Percentiles rank a stretch among this genome's conserved stretches.
These are phyloP conservation scores for Glaciozyma antarctica DNA, from an alignment of 768 basidiomycete genomes.

Conservation along the genomic window DNA sequence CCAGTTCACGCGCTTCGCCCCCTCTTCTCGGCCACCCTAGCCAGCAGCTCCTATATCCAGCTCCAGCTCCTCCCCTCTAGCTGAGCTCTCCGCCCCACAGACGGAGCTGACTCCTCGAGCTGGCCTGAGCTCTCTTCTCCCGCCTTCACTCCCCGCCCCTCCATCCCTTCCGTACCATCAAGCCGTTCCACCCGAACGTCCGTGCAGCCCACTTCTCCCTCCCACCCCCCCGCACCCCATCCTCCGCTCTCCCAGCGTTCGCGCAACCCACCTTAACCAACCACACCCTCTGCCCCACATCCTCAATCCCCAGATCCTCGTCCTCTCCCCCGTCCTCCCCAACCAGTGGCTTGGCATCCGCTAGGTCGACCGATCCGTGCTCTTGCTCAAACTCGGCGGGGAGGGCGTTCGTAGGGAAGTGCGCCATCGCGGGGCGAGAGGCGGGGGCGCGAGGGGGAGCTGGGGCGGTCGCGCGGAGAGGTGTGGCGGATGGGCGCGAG, in stretches of 20 bases:
- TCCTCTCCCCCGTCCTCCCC: slow-evolving; percentile 55
- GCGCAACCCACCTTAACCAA: slow-evolving; percentile 60
- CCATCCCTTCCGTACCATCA: background rate
- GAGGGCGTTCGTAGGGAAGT: slow-evolving; percentile 17
- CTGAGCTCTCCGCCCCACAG: background rate
- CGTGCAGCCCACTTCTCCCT: too few relatives aligned
- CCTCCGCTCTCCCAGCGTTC: background rate
- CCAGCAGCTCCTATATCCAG: too few relatives aligned
- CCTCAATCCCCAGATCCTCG: slow-evolving; percentile 67
- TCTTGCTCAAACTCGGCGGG: slow-evolving; percentile 28
- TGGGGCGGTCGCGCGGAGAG: too few relatives aligned
- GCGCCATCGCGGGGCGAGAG: too few relatives aligned
- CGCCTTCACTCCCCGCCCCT: background rate
- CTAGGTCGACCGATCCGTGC: slow-evolving; percentile 29
- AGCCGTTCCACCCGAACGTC: too few relatives aligned
- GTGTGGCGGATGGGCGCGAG: too few relatives aligned
- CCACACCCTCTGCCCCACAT: slow-evolving; percentile 68
- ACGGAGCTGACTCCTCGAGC: background rate
- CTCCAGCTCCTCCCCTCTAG: background rate
- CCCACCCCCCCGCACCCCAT: too few relatives aligned
- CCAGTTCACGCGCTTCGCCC: background rate
- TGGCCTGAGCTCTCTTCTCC: too few relatives aligned
- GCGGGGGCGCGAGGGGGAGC: too few relatives aligned
- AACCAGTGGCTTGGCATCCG: slow-evolving; percentile 44
- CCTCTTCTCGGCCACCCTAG: too few relatives aligned